These are phyloP conservation scores for Pseudogymnoascus verrucosus DNA, from an alignment of 2,329 filamentous ascomycete genomes.

Conservation along the genomic window DNA sequence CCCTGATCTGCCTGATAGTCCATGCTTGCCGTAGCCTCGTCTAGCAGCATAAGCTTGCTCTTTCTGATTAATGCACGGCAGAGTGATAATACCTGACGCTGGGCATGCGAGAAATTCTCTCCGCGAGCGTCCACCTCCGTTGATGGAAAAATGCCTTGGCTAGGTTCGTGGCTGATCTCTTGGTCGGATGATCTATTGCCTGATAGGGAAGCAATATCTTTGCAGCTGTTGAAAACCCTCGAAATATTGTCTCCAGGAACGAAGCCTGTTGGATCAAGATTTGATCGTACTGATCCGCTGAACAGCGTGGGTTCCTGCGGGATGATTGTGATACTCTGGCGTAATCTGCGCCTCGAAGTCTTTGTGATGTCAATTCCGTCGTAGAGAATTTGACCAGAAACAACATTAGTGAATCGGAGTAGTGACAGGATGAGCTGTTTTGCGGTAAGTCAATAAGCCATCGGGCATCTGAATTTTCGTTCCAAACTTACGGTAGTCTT, in stretches of 20 bases:
- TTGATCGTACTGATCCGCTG: conserved; percentile 51
- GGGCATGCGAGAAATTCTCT: conserved; percentile 55
- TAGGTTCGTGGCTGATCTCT: conserved; percentile 45
- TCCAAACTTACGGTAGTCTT: conserved; percentile 63
- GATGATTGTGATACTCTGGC: conserved; percentile 56
- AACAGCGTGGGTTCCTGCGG: conserved; percentile 61
- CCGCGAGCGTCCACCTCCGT: conserved; percentile 53
- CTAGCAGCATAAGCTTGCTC: conserved; percentile 55
- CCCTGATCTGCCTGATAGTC: conserved; percentile 23
- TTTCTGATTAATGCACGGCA: conserved; percentile 53
- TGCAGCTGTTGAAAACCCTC: conserved; percentile 34
- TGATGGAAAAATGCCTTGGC: conserved; percentile 46
- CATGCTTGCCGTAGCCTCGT: conserved; percentile 35
- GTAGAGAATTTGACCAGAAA: conserved; percentile 48
- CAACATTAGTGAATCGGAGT: conserved; percentile 47
- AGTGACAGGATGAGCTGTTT: conserved; percentile 31
- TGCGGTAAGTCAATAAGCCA: too few species aligned
- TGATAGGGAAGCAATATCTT: conserved; percentile 25
- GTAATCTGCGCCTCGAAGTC: conserved; percentile 50
- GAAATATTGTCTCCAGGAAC: too few species aligned
- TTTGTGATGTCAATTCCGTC: conserved; percentile 53
- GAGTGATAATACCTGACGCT: conserved; percentile 56
- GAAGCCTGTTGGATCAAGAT: conserved; percentile 48
- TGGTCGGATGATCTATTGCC: conserved; percentile 28
- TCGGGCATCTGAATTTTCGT: conserved; percentile 24